phyloP scores from a whole-genome alignment of 495 filamentous ascomycete genomes.

The Lepraria neglecta region DNA sequence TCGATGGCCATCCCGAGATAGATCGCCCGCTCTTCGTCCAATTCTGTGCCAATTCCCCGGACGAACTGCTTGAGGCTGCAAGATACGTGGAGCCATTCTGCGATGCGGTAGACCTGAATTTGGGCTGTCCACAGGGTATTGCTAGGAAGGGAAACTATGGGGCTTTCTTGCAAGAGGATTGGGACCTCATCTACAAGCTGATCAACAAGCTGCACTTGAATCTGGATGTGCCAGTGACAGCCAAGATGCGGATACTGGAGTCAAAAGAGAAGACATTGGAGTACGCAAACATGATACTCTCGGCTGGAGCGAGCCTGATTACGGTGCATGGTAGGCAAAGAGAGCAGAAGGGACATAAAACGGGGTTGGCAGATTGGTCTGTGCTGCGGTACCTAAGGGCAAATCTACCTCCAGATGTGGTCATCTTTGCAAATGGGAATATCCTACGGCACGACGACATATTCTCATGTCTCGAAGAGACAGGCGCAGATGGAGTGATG shows the following conservation, averaged over 20 bases:
- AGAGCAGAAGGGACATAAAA: conserved; percentile 95
- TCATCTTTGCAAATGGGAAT: conserved; percentile 96
- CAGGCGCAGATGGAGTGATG: conserved; percentile 91
- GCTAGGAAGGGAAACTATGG: conserved; percentile 86
- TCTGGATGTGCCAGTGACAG: conserved; percentile 76
- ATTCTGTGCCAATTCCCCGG: conserved; percentile 88
- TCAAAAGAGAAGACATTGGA: conserved; percentile 77
- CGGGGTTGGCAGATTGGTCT: conserved; percentile 87
- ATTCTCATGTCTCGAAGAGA: conserved; percentile 69
- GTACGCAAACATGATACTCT: conserved; percentile 83
- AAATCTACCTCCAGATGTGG: conserved; percentile 75
- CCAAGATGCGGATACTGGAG: conserved; percentile 89
- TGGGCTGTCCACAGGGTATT: conserved; percentile 97
- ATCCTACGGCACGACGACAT: conserved; percentile 78
- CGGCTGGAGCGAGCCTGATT: conserved; percentile 84
- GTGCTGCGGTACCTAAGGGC: conserved; percentile 76
- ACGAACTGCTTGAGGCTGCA: conserved; percentile 70
- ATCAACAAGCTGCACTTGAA: conserved; percentile 70
- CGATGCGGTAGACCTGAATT: conserved; percentile 92
- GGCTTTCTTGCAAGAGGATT: conserved; percentile 90
- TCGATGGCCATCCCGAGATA: conserved; percentile 76
- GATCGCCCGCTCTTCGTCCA: conserved; percentile 93
- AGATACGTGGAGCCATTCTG: conserved; percentile 71
- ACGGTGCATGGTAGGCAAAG: conserved; percentile 84
- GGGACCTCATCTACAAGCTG: conserved; percentile 68